phyloP scores from a whole-genome alignment of 805 yeast species.

The Tetrapisispora arboricola region DNA sequence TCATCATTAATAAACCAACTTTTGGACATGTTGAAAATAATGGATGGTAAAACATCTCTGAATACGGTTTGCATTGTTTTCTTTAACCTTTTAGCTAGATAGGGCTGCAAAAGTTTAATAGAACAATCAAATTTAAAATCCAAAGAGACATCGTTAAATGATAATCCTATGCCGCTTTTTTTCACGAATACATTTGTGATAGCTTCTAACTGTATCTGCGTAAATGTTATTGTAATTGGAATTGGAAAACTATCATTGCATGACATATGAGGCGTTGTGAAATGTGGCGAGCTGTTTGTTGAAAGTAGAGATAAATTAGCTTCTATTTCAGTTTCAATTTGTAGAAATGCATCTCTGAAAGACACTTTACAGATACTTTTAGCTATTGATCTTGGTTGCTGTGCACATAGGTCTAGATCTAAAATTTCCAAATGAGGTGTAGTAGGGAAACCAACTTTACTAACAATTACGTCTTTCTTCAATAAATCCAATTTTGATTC shows the following conservation, averaged over 20 bases:
- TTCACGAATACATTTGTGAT: constrained; percentile 28
- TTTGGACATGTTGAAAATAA: constrained; percentile 28
- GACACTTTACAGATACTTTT: constrained; percentile 29
- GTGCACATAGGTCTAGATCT: constrained; percentile 24
- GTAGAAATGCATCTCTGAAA: constrained; percentile 25
- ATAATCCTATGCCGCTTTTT: constrained; percentile 26
- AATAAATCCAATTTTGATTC: constrained; percentile 4
- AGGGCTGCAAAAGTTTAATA: constrained; percentile 25
- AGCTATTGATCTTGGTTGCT: constrained; percentile 24
- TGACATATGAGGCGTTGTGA: constrained; percentile 25
- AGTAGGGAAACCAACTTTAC: constrained; percentile 22
- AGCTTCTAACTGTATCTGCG: constrained; percentile 26
- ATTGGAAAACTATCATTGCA: constrained; percentile 27
- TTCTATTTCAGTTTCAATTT: constrained; percentile 28
- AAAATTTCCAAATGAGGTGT: constrained; percentile 26
- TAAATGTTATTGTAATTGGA: constrained; percentile 29
- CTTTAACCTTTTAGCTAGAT: constrained; percentile 27
- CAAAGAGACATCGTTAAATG: constrained; percentile 30
- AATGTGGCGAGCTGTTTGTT: constrained; percentile 20
- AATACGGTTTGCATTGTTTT: constrained; percentile 27
- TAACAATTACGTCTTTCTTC: constrained; percentile 24
- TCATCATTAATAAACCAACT: constrained; percentile 19
- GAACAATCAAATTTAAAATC: constrained; percentile 30
- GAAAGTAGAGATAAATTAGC: constrained; percentile 25
- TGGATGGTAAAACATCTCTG: constrained; percentile 27